Evolutionary conservation across 2,329 filamentous ascomycete genomes (phyloP), one percentile per base, ranked within the genome.

Genomic region (Chrysosphaeria jannelii): DNA sequence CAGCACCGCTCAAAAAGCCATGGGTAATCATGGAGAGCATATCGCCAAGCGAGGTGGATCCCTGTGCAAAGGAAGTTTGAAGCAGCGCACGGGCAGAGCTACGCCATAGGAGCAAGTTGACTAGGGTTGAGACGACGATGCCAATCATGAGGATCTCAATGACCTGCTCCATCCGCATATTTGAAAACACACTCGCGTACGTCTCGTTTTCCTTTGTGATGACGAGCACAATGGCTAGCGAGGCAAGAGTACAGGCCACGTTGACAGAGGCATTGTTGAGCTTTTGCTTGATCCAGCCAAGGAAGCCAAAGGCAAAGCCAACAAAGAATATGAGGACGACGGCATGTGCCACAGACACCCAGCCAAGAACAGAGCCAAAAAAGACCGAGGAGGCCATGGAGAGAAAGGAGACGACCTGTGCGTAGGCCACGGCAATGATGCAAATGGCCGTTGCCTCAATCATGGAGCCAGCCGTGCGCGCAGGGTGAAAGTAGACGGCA

Each of bases 401-500:
- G 20, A 74, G 53, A 25, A 85, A 57, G 5, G 68, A 74, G 18
- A 91, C 50, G 19, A 76, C 48, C 16, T 65, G 58, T 3, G 69
- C 67, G 39, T 89, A 93, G 18, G 65, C 44, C 29, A 90, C 74
- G 2, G 78, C 79, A 16, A 70, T 51, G 18, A 72, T 45, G 5
- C 75, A 74, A 27, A 85, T 63, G 16, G 79, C 45, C 8, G 69
- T 58, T 3, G 78, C 79, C 43, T 90, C 74, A 27, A 75, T 57
- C 76, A 91, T 90, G 32, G 72, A 85, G 1, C 81, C 81, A 13
- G 67, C 60, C 10, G 75, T 75, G 27, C 81, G 57, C 5, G 76
- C 74, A 4, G 81, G 78, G 40, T 91, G 78, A 36, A 91, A 93
- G 38, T 90, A 93, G 8, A 91, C 79, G 1, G 76, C 88, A 27